Conservation (phyloP, 225 moss, liverwort and hornwort species). For the Pseudisothecium myosuroides region DNA sequence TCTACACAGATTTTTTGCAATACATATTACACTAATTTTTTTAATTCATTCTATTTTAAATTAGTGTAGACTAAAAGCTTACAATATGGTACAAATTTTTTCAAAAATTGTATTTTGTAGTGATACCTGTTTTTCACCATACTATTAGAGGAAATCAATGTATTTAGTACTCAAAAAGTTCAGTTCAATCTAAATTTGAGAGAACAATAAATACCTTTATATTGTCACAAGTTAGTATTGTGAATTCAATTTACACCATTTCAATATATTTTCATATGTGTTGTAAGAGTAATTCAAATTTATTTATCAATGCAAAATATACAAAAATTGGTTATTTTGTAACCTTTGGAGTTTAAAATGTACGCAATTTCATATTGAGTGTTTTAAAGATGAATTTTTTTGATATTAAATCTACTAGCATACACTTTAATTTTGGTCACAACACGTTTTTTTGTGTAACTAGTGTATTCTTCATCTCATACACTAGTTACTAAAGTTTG, state of each 20-base stretch:
- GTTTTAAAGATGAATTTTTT: too few relatives aligned
- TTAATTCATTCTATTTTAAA: too few relatives aligned
- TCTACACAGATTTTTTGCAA: background rate
- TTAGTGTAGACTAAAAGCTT: background rate
- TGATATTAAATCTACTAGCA: background rate
- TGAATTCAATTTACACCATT: background rate
- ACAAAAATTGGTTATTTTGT: background rate
- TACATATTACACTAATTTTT: background rate
- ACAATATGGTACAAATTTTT: background rate
- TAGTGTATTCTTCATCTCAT: too few relatives aligned
- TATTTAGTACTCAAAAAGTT: background rate
- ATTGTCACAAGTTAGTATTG: background rate
- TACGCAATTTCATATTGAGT: background rate
- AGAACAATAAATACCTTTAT: too few relatives aligned
- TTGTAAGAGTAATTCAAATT: background rate
- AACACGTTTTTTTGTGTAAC: too few relatives aligned
- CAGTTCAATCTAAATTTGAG: background rate
- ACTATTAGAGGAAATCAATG: background rate
- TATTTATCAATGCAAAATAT: background rate
- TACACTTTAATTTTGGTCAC: background rate
- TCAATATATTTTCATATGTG: background rate
- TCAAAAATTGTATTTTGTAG: background rate
- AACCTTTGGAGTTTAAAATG: background rate
- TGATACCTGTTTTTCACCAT: background rate
- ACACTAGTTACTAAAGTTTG: background rate